phyloP scores from a whole-genome alignment of 345 rosid species.

The Brassica nigra region DNA sequence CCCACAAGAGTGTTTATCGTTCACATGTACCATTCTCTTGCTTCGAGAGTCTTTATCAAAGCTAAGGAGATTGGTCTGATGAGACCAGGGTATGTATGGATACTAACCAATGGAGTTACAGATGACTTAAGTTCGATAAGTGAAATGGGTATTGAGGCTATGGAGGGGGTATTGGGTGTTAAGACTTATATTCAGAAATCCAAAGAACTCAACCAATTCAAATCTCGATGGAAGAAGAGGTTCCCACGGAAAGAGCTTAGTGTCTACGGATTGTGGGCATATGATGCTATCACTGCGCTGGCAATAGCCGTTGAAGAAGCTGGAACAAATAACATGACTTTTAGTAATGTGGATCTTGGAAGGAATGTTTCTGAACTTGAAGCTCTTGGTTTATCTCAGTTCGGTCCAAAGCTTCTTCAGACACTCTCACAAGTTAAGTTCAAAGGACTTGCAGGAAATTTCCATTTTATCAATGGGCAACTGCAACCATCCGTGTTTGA shows the following conservation, averaged over 20 bases:
- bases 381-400: constrained; percentile 45
- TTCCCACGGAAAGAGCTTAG: constrained; percentile 33
- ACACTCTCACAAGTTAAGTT: constrained; percentile 40
- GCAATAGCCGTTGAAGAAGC: constrained; percentile 57
- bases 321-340: constrained; percentile 25
- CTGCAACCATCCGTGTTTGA: constrained; percentile 42
- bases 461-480: constrained; percentile 40
- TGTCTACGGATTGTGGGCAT: constrained; percentile 50
- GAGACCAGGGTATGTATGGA: constrained; percentile 54
- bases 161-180: constrained; percentile 56
- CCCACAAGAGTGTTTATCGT: constrained; percentile 60
- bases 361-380: constrained; percentile 42
- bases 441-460: constrained; percentile 50
- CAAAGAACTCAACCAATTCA: constrained; percentile 28
- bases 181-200: constrained; percentile 40
- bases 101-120: constrained; percentile 45
- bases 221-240: constrained; percentile 39
- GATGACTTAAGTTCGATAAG: constrained; percentile 17
- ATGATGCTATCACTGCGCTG: constrained; percentile 50
- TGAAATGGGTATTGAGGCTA: constrained; percentile 20
- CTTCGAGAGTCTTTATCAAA: constrained; percentile 45
- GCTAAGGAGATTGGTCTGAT: constrained; percentile 58
- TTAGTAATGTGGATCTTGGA: constrained; percentile 18
- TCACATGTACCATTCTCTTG: constrained; percentile 44
- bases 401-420: constrained; percentile 45